phyloP scores from a whole-genome alignment of 2,329 filamentous ascomycete species.

The Camillea tinctor region DNA sequence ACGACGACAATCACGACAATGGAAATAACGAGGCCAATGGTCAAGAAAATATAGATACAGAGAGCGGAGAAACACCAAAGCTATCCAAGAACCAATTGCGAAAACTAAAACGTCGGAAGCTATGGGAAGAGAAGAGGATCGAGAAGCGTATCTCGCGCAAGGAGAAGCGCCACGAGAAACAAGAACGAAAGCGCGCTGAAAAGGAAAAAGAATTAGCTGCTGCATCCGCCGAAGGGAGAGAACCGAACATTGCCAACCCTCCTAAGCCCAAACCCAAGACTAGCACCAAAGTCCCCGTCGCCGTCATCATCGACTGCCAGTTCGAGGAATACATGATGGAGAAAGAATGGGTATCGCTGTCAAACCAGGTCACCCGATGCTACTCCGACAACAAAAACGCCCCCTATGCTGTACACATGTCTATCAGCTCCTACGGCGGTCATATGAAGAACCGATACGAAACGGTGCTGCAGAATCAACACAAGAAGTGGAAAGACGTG shows the following conservation, averaged over 20 bases:
- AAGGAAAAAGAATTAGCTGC: slow-evolving; percentile 49
- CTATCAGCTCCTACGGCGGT: slow-evolving; percentile 75
- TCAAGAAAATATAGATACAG: slow-evolving; percentile 69
- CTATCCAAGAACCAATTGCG: slow-evolving; percentile 87
- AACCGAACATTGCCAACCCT: slow-evolving; percentile 36
- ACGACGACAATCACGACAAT: slow-evolving; percentile 52
- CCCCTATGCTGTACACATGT: slow-evolving; percentile 67
- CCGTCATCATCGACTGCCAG: slow-evolving; percentile 84
- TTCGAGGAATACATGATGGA: slow-evolving; percentile 90
- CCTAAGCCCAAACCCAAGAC: slow-evolving; percentile 35
- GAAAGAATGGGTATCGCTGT: slow-evolving; percentile 79
- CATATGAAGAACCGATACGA: slow-evolving; percentile 77
- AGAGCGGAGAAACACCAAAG: slow-evolving; percentile 35
- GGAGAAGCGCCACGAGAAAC: slow-evolving; percentile 51
- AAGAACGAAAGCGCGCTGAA: slow-evolving; percentile 49
- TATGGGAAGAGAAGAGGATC: slow-evolving; percentile 73
- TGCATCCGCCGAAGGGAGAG: slow-evolving; percentile 41
- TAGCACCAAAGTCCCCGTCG: slow-evolving; percentile 62
- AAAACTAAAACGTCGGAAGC: slow-evolving; percentile 67
- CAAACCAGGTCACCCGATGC: slow-evolving; percentile 77
- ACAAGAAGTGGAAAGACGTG: slow-evolving; percentile 78
- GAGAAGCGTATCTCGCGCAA: slow-evolving; percentile 57
- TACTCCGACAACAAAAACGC: slow-evolving; percentile 85
- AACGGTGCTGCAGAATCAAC: slow-evolving; percentile 66
- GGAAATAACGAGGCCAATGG: no score